These are phyloP conservation scores for Podospora anserina DNA, from an alignment of 495 filamentous ascomycete genomes.

Conservation along the genomic window DNA sequence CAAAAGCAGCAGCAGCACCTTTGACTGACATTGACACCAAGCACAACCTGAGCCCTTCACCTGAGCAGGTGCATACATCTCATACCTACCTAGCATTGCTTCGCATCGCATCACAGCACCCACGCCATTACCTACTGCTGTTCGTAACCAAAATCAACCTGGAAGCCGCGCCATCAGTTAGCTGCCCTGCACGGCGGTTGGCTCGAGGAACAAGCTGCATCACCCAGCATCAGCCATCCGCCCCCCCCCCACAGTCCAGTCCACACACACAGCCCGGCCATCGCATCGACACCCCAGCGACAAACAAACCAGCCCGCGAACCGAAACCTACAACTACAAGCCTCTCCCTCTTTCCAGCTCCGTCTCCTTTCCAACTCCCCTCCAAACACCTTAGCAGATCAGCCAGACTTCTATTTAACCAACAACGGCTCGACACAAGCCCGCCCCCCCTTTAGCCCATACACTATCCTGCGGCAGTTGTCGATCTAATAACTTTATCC, in stretches of 20 bases:
- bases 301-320: not conserved
- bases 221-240: constrained; percentile 1
- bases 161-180: not conserved
- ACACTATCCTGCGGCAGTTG: not conserved
- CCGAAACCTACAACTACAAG: not conserved
- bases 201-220: not conserved
- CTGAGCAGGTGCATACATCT: constrained; percentile 1
- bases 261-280: not conserved
- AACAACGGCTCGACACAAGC: not conserved
- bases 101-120: too few species aligned
- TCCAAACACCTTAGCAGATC: not conserved
- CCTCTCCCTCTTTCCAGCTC: not conserved
- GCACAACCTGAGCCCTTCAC: not conserved
- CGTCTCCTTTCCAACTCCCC: not conserved
- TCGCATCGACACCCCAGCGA: not conserved
- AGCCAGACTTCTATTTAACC: not conserved
- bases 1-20: not conserved
- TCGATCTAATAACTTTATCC: not conserved
- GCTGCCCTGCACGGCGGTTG: not conserved
- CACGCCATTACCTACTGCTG: too few species aligned
- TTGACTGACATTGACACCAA: not conserved
- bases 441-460: not conserved
- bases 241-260: not conserved
- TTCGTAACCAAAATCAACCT: too few species aligned
- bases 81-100: too few species aligned